Conservation (phyloP, 148 eudicot species). For the Linanthus parryae region DNA sequence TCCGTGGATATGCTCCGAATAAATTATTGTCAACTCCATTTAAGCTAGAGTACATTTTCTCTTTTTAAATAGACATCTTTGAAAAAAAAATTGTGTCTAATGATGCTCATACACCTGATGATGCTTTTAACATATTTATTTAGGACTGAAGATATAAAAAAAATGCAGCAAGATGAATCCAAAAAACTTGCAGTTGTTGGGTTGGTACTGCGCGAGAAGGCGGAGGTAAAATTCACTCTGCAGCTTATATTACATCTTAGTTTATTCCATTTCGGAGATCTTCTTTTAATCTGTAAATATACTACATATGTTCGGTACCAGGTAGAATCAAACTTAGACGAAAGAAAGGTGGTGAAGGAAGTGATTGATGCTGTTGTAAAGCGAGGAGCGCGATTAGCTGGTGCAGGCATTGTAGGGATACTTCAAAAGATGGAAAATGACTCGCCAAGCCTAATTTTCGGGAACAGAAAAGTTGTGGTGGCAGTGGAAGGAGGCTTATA, state of each 20-base stretch:
- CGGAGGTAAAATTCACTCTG: conserved; percentile 34
- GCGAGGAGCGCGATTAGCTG: conserved; percentile 50
- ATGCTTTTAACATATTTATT: no score
- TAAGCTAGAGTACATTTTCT: conserved; percentile 23
- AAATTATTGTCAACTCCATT: conserved; percentile 39
- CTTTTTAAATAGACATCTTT: no score
- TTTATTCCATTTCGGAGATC: background rate
- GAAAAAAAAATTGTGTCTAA: no score
- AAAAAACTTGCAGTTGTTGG: conserved; percentile 42
- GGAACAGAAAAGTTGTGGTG: conserved; percentile 29
- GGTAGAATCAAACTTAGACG: conserved; percentile 26
- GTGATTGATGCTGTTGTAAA: conserved; percentile 46
- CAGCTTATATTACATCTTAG: conserved; percentile 10
- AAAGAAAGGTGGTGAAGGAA: conserved; percentile 34
- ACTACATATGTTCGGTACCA: conserved; percentile 3
- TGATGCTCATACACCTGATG: no score
- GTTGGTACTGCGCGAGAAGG: conserved; percentile 43
- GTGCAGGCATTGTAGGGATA: conserved; percentile 50
- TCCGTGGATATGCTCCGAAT: conserved; percentile 33
- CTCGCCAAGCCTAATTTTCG: conserved; percentile 24
- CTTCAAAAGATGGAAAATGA: conserved; percentile 35
- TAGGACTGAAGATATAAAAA: conserved; percentile 52
- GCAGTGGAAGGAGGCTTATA: conserved; percentile 36
- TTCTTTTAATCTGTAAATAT: background rate
- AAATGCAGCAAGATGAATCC: conserved; percentile 59